Conservation (phyloP, 2,329 filamentous ascomycete genomes). For the Apiospora kogelbergensis region DNA sequence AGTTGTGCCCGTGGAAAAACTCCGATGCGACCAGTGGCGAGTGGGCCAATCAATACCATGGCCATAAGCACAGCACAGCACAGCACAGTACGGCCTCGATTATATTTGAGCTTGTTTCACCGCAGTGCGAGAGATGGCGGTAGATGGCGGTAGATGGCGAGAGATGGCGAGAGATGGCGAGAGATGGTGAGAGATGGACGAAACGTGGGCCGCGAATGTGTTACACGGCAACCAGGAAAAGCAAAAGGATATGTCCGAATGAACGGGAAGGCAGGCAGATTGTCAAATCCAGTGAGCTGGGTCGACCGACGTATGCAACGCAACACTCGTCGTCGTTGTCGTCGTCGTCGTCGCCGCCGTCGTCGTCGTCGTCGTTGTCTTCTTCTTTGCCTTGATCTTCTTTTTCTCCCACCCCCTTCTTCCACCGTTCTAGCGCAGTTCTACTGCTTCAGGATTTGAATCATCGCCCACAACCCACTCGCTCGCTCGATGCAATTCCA, state of each 20-base stretch:
- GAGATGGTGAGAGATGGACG: neutral
- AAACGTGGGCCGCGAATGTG: neutral
- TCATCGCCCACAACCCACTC: neutral
- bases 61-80: neutral
- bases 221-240: constrained; percentile 3
- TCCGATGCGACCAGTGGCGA: neutral
- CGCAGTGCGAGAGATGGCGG: no score
- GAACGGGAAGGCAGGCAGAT: neutral
- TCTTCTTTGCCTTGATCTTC: no score
- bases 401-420: neutral
- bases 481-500: neutral
- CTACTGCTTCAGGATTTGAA: neutral
- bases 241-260: constrained; percentile 1
- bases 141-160: no score
- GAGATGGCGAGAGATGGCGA: no score
- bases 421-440: constrained; percentile 1
- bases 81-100: neutral
- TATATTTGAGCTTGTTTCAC: neutral
- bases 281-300: constrained; percentile 1
- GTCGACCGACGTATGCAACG: neutral
- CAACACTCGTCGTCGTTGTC: neutral
- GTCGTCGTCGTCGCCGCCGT: neutral
- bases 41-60: neutral
- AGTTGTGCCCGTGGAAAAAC: neutral
- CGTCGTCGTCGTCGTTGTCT: neutral